phyloP scores from a whole-genome alignment of 2,329 filamentous ascomycete species.

The Volutella citrinella region DNA sequence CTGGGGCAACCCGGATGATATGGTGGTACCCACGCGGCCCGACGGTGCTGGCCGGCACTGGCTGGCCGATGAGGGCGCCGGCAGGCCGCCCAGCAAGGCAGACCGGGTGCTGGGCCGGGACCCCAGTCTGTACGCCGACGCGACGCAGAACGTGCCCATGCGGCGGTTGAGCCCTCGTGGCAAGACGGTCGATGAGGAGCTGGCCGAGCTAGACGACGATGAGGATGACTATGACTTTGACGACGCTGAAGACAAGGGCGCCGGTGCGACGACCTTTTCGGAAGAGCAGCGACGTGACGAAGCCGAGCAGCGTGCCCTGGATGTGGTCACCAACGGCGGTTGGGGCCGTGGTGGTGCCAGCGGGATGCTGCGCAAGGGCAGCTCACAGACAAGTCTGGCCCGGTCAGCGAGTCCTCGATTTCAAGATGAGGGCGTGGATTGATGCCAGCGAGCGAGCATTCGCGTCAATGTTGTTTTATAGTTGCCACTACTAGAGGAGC shows the following conservation, averaged over 20 bases:
- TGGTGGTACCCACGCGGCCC: slow-evolving; percentile 21
- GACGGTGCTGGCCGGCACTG: slow-evolving; percentile 33
- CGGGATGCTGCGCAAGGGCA: slow-evolving; percentile 39
- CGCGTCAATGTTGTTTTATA: slow-evolving; percentile 4
- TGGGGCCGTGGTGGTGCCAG: slow-evolving; percentile 41
- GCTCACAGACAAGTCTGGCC: slow-evolving; percentile 21
- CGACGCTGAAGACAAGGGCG: slow-evolving; percentile 32
- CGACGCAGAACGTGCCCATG: slow-evolving; percentile 42
- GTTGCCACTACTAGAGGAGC: slow-evolving; percentile 7
- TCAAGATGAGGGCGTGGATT: slow-evolving; percentile 33
- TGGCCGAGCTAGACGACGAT: slow-evolving; percentile 38
- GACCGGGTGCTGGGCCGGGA: slow-evolving; percentile 57
- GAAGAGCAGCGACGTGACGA: slow-evolving; percentile 35
- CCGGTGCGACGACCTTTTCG: slow-evolving; percentile 36
- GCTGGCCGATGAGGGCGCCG: slow-evolving; percentile 22
- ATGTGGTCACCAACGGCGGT: slow-evolving; percentile 39
- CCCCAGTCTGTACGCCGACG: slow-evolving; percentile 53
- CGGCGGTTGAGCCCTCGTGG: slow-evolving; percentile 46
- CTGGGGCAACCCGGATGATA: slow-evolving; percentile 50
- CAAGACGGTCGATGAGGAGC: slow-evolving; percentile 41
- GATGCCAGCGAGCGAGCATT: slow-evolving; percentile 2
- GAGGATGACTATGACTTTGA: slow-evolving; percentile 34
- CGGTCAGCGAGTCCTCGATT: slow-evolving; percentile 19
- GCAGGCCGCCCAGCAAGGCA: slow-evolving; percentile 50
- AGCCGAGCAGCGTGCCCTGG: slow-evolving; percentile 43